A percentile compares a stretch with the other conserved stretches of the same genome.
These are phyloP conservation scores for Pochonia chlamydosporia DNA, from an alignment of 2,329 filamentous ascomycete genomes.

Conservation along the genomic window DNA sequence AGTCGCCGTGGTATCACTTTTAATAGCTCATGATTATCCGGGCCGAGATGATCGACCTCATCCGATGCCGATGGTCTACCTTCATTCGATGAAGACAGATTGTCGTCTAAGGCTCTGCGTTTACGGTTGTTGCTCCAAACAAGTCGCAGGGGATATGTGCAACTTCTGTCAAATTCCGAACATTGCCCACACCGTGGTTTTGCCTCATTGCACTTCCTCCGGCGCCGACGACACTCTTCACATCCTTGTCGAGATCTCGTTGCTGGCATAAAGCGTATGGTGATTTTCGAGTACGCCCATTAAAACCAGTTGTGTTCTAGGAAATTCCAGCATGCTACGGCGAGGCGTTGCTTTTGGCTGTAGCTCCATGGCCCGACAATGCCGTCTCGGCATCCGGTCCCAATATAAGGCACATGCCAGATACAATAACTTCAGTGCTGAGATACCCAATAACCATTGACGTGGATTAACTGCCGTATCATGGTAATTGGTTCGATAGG, in stretches of 20 bases:
- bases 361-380: too few relatives aligned
- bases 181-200: constrained; percentile 21
- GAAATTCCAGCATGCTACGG: too few relatives aligned
- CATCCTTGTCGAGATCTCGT: constrained; percentile 21
- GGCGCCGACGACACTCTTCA: constrained; percentile 21
- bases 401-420: too few relatives aligned
- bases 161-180: constrained; percentile 10
- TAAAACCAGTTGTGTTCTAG: too few relatives aligned
- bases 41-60: neutral
- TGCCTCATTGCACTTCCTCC: constrained; percentile 21
- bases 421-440: too few relatives aligned
- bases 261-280: constrained; percentile 15
- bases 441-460: too few relatives aligned
- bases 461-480: too few relatives aligned
- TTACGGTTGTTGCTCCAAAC: constrained; percentile 14
- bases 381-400: too few relatives aligned
- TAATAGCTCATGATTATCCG: neutral
- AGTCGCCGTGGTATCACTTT: constrained; percentile 13
- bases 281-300: too few relatives aligned
- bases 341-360: too few relatives aligned
- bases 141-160: constrained; percentile 18
- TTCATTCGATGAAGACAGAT: neutral
- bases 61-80: too few relatives aligned
- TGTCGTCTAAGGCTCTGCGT: neutral
- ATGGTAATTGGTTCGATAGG: too few relatives aligned